Evolutionary conservation across 2,329 filamentous ascomycete species (phyloP).

Genomic region (Sporothrix curviconia): DNA sequence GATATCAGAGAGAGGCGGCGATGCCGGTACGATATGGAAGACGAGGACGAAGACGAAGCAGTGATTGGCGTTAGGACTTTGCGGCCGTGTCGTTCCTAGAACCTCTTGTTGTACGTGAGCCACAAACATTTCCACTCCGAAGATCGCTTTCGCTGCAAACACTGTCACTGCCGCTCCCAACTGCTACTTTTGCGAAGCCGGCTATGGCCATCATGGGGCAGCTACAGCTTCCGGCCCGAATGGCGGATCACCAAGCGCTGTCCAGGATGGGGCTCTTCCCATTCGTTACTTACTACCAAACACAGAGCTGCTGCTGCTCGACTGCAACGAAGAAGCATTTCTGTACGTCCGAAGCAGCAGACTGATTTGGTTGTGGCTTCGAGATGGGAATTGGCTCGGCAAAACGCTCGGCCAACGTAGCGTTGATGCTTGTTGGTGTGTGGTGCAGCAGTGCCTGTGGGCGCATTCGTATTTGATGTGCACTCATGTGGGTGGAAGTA

Average conservation of each 20-base stretch:
- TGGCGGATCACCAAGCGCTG: slow-evolving; percentile 28
- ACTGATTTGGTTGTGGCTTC: not conserved
- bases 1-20: not conserved
- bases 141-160: not conserved
- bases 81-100: slow-evolving; percentile 38
- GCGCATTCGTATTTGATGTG: slow-evolving; percentile 16
- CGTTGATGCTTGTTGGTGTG: slow-evolving; percentile 18
- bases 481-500: slow-evolving; percentile 30
- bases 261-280: slow-evolving; percentile 43
- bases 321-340: not conserved
- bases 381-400: not conserved
- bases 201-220: not conserved
- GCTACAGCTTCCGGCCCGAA: slow-evolving; percentile 14
- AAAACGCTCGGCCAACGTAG: slow-evolving; percentile 20
- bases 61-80: slow-evolving; percentile 32
- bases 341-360: not conserved
- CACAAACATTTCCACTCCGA: slow-evolving; percentile 13
- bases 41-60: slow-evolving; percentile 11
- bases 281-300: slow-evolving; percentile 22
- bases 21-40: not conserved
- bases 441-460: too few species aligned
- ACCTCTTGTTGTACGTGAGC: slow-evolving; percentile 1
- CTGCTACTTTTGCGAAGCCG: not conserved
- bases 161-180: not conserved
- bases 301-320: not conserved